These are phyloP conservation scores for Pyricularia grisea DNA, from an alignment of 2,329 filamentous ascomycete genomes.

Conservation along the genomic window DNA sequence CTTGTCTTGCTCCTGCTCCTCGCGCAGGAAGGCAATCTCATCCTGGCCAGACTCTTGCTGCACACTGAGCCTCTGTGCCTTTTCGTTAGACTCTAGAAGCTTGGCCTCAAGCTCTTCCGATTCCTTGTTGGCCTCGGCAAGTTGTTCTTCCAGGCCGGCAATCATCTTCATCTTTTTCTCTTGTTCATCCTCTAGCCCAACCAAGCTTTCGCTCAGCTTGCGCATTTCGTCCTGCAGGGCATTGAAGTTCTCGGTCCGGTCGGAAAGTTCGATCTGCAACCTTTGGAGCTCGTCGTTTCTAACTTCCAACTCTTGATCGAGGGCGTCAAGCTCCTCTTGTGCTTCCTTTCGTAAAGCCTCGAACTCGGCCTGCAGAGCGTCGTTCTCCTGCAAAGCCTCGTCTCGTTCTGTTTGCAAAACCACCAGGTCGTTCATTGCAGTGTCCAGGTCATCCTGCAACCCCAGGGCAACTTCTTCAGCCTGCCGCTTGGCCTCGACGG, in stretches of 20 bases:
- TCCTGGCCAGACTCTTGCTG: slow-evolving; percentile 88
- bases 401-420: slow-evolving; percentile 76
- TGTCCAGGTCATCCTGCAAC: slow-evolving; percentile 66
- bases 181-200: slow-evolving; percentile 84
- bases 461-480: slow-evolving; percentile 48
- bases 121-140: slow-evolving; percentile 77
- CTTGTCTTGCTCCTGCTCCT: slow-evolving; percentile 96
- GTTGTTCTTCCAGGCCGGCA: slow-evolving; percentile 71
- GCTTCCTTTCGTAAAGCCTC: slow-evolving; percentile 52
- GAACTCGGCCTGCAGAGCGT: slow-evolving; percentile 53
- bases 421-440: slow-evolving; percentile 70
- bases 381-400: slow-evolving; percentile 37
- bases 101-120: slow-evolving; percentile 78
- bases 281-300: slow-evolving; percentile 62
- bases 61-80: slow-evolving; percentile 78
- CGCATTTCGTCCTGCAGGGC: slow-evolving; percentile 93
- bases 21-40: slow-evolving; percentile 88
- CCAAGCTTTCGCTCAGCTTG: slow-evolving; percentile 75
- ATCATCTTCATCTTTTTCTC: slow-evolving; percentile 70
- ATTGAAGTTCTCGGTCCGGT: slow-evolving; percentile 77
- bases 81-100: slow-evolving; percentile 75
- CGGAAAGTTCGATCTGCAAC: slow-evolving; percentile 61
- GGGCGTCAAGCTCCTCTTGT: slow-evolving; percentile 54
- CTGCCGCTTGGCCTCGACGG: slow-evolving; percentile 53
- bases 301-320: slow-evolving; percentile 65